Evolutionary conservation across 176 grass and related monocot genomes (phyloP).

Genomic region (Secale cereale): DNA sequence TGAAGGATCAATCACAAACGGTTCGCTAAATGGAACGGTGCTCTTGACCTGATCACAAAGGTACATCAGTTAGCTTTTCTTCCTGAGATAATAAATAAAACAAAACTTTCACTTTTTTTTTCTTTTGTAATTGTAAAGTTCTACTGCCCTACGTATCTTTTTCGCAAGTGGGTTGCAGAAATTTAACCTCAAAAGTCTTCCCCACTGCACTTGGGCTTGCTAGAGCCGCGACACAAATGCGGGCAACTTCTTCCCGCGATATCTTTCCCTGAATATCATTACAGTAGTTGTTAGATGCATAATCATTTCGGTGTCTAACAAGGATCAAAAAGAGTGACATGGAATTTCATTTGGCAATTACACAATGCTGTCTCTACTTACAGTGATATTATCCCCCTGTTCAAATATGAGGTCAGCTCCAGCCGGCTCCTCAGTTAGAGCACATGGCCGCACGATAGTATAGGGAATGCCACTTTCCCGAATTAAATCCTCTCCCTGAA

Average conservation of each 20-base stretch:
- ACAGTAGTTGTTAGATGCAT: not conserved
- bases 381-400: constrained; percentile 97
- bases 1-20: constrained; percentile 61
- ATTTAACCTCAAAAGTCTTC: constrained; percentile 90
- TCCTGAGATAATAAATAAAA: not conserved
- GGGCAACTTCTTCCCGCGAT: constrained; percentile 84
- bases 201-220: constrained; percentile 71
- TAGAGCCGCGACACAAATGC: constrained; percentile 77
- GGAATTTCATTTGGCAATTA: not conserved
- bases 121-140: not conserved
- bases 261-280: constrained; percentile 68
- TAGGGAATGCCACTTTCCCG: constrained; percentile 79
- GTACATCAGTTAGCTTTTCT: not conserved
- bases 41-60: constrained; percentile 71
- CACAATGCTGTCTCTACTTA: constrained; percentile 27
- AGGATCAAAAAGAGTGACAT: not conserved
- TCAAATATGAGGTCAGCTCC: constrained; percentile 96
- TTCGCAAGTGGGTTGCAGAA: not conserved
- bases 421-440: constrained; percentile 91
- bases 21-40: constrained; percentile 94
- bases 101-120: not conserved
- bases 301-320: not conserved
- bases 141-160: not conserved
- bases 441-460: constrained; percentile 81
- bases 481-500: constrained; percentile 94